Evolutionary conservation across 2,329 filamentous ascomycete species (phyloP).

Genomic region (Malbranchea zuffiana): DNA sequence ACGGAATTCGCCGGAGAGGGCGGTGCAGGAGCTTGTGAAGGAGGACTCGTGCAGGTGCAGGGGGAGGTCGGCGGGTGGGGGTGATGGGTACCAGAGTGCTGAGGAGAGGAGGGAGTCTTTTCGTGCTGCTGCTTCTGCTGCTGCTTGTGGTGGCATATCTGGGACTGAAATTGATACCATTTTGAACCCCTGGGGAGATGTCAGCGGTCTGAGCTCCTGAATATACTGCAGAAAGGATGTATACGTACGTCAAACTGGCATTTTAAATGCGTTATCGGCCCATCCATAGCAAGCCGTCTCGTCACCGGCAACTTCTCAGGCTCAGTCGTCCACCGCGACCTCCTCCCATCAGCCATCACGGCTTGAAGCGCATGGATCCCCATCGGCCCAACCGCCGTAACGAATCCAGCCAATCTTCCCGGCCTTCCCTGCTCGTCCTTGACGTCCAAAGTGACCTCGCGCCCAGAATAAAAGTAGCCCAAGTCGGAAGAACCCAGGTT

Average conservation of each 20-base stretch:
- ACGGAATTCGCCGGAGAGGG: constrained; percentile 11
- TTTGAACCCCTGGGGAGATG: constrained; percentile 15
- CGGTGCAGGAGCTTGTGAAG: too few species aligned
- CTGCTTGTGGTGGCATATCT: constrained; percentile 13
- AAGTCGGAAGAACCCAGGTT: too few species aligned
- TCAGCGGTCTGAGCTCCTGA: not conserved
- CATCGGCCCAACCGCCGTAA: constrained; percentile 12
- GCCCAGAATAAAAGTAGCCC: constrained; percentile 12
- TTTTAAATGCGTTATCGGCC: constrained; percentile 15
- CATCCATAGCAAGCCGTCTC: constrained; percentile 14
- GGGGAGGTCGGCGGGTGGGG: too few species aligned
- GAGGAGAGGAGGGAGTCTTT: too few species aligned
- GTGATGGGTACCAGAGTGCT: constrained; percentile 18
- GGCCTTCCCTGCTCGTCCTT: not conserved
- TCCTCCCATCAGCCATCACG: constrained; percentile 10
- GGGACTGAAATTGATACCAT: constrained; percentile 16
- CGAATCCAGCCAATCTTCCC: constrained; percentile 13
- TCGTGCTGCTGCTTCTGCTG: too few species aligned
- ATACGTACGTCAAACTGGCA: constrained; percentile 15
- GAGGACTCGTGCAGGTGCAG: too few species aligned
- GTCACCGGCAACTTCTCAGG: constrained; percentile 14
- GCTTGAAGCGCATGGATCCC: constrained; percentile 16
- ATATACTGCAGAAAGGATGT: not conserved
- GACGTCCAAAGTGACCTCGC: constrained; percentile 10
- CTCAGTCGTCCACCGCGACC: constrained; percentile 16